Conservation (phyloP, 78 protist species). For the Emiliania huxleyi region DNA sequence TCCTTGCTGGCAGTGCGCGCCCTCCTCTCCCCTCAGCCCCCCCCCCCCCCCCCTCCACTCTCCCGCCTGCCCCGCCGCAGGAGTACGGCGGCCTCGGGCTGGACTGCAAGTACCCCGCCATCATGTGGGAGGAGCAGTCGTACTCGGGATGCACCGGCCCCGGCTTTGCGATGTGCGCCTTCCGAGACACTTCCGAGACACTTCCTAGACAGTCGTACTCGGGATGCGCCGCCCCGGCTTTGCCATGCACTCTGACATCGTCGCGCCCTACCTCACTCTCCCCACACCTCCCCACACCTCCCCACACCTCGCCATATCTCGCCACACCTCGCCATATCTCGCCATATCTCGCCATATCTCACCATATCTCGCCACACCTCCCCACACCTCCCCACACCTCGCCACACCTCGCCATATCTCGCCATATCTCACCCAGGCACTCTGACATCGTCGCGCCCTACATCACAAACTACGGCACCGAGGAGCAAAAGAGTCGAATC, state of each 20-base stretch:
- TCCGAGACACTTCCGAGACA: no score
- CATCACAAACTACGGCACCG: background rate
- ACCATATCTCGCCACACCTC: background rate
- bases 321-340: background rate
- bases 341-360: no score
- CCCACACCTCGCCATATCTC: background rate
- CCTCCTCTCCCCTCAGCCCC: no score
- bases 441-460: background rate
- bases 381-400: background rate
- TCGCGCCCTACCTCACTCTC: background rate
- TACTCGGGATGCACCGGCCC: background rate
- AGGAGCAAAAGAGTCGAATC: background rate
- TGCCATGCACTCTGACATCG: background rate
- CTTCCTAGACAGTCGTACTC: background rate
- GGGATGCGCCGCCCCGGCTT: background rate
- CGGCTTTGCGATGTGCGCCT: background rate
- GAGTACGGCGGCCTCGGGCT: constrained; percentile 46
- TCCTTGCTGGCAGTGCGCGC: no score
- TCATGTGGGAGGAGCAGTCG: constrained; percentile 55
- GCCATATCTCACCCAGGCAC: no score
- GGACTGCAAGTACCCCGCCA: constrained; percentile 23
- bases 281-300: background rate
- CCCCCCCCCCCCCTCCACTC: no score
- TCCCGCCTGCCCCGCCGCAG: background rate
- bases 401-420: background rate